Base-by-base conservation (phyloP, 2,329 filamentous ascomycete species). In the Fusarium caatingaense region DNA sequence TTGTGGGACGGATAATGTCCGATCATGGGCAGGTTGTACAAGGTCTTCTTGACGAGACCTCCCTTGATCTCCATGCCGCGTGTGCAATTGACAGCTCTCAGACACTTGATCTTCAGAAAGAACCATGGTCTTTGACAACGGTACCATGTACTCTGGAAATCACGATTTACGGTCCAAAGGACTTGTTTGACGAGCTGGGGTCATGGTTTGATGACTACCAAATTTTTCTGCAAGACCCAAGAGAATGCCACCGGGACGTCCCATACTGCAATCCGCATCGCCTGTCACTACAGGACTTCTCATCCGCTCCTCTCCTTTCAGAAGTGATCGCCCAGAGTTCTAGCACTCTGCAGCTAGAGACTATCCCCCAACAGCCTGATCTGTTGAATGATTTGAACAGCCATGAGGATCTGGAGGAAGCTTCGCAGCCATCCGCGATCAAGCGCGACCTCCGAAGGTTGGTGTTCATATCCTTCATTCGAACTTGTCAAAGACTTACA, bases 211-310 rank as follows among this genome's bases (percentile, higher is more conserved):
- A 80, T 11, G 64, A 76, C 0, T 72, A 77, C 20, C 72, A 78
- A 0, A 50, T 79, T 0, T 81, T 75, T 48, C 62, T 82, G 1
- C 80, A 81, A 28, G 80, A 82, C 50, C 79, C 79, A 4, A 41
- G 50, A 6, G 56, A 64, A 3, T 78, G 76, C 18, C 60, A 77
- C 30, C 21, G 40, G 5, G 63, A 80, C 12, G 73, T 73, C 2
- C 69, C 15, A 44, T 82, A 82, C 48, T 76, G 72, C 57, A 82
- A 82, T 41, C 80, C 80, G 13, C 79, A 82, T 20, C 66, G 77
- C 1, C 72, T 82, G 2, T 78, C 78, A 0, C 67, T 69, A 1
- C 10, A 53, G 20, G 45, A 58, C 20, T 2, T 47, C 3, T 5
- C 21, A 2, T 41, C 50, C 6, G 66, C 42, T 4, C 30, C n/a